Evolutionary conservation across 225 moss, liverwort and hornwort genomes (phyloP).

Genomic region (Takakia lepidozioides): DNA sequence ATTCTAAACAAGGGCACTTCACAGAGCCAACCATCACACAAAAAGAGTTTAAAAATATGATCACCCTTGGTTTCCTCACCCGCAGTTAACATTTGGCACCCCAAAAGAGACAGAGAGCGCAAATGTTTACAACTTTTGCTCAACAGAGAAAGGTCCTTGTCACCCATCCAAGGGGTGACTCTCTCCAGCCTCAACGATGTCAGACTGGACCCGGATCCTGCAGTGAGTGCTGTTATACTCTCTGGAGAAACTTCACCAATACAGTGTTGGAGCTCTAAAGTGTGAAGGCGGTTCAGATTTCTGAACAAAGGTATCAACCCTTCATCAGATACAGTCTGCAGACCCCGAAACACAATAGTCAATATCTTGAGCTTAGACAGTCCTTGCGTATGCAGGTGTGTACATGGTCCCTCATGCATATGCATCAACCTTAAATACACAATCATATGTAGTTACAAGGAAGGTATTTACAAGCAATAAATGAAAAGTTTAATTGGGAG

Average conservation of each 20-base stretch:
- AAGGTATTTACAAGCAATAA: too few species aligned
- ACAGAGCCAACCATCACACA: background rate
- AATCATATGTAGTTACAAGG: too few species aligned
- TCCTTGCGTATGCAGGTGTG: too few species aligned
- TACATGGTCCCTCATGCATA: too few species aligned
- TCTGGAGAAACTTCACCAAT: conserved; percentile 19
- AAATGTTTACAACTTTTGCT: conserved; percentile 29
- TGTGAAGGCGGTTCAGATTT: conserved; percentile 31
- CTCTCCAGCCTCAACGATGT: conserved; percentile 52
- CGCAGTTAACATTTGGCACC: conserved; percentile 38
- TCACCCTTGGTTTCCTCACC: too few species aligned
- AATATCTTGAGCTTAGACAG: too few species aligned
- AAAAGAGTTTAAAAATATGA: too few species aligned
- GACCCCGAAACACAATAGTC: too few species aligned
- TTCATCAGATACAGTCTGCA: conserved; percentile 47
- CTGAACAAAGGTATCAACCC: conserved; percentile 33
- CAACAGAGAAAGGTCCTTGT: conserved; percentile 39
- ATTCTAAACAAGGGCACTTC: conserved; percentile 6
- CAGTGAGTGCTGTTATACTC: conserved; percentile 23
- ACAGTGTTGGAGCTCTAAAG: conserved; percentile 57
- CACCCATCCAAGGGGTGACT: conserved; percentile 45
- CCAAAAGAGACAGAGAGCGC: conserved; percentile 46
- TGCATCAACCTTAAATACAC: background rate
- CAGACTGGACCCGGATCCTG: conserved; percentile 26
- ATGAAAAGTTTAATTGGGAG: too few species aligned